These are phyloP conservation scores for Quercus glauca DNA, from an alignment of 306 rosid species.

Conservation along the genomic window DNA sequence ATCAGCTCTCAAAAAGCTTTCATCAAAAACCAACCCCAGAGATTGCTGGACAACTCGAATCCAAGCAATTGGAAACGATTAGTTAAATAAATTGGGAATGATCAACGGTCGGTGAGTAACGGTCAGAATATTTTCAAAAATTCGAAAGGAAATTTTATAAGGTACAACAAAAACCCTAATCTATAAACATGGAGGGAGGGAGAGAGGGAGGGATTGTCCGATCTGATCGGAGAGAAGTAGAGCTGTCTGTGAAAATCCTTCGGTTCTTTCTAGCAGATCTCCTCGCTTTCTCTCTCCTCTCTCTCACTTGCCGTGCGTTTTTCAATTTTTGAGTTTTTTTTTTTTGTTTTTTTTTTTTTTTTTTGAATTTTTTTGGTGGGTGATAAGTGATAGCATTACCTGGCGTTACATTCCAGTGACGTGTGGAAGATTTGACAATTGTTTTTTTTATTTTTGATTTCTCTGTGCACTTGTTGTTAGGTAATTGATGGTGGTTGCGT, in stretches of 20 bases:
- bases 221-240: conserved; percentile 61
- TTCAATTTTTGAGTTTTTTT: not conserved
- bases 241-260: conserved; percentile 16
- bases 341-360: not conserved
- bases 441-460: not conserved
- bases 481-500: not conserved
- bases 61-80: conserved; percentile 27
- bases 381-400: conserved; percentile 11
- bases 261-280: conserved; percentile 35
- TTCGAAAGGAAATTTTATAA: not conserved
- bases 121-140: conserved; percentile 8
- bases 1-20: not conserved
- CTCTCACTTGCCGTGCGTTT: too few species aligned
- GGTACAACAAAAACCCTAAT: conserved; percentile 5
- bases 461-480: not conserved
- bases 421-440: not conserved
- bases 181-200: conserved; percentile 6
- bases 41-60: conserved; percentile 17
- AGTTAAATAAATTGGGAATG: conserved; percentile 10
- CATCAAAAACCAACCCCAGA: not conserved
- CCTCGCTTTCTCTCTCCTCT: conserved; percentile 8
- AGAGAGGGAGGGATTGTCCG: conserved; percentile 30
- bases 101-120: conserved; percentile 27
- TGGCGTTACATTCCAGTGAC: not conserved
- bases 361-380: conserved; percentile 12